Percentiles rank a stretch among this genome's conserved stretches.
Conservation (phyloP, 2,329 filamentous ascomycete species). For the Trichoderma oligosporum region DNA sequence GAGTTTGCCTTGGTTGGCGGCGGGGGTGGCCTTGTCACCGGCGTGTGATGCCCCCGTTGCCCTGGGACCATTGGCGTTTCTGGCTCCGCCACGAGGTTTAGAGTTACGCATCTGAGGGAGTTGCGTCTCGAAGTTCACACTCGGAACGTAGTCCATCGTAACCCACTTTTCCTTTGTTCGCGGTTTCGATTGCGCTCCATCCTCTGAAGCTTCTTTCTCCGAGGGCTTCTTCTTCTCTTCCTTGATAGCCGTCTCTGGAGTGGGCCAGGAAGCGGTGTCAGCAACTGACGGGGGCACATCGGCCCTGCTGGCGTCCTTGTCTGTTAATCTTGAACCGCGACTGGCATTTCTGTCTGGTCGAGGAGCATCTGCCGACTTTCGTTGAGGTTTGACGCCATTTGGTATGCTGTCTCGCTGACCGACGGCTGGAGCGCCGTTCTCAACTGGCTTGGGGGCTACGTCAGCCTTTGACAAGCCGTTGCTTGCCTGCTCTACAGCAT, state of each 20-base stretch:
- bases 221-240: constrained; percentile 72
- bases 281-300: constrained; percentile 60
- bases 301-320: constrained; percentile 40
- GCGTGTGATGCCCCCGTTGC: constrained; percentile 35
- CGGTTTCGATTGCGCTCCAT: constrained; percentile 41
- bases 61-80: constrained; percentile 40
- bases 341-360: constrained; percentile 43
- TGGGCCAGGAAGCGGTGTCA: constrained; percentile 84
- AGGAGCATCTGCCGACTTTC: constrained; percentile 40
- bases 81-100: constrained; percentile 49
- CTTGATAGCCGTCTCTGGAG: constrained; percentile 67
- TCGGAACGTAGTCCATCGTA: constrained; percentile 75
- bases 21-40: constrained; percentile 37
- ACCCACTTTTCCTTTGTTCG: constrained; percentile 83
- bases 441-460: constrained; percentile 28
- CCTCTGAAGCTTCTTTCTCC: constrained; percentile 62
- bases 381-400: constrained; percentile 41
- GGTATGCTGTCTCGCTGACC: constrained; percentile 27
- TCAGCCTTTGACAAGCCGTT: constrained; percentile 44
- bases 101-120: constrained; percentile 54
- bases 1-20: constrained; percentile 31
- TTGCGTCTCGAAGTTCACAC: constrained; percentile 81
- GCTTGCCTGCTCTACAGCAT: constrained; percentile 38
- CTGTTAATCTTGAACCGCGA: constrained; percentile 44
- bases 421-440: constrained; percentile 23